These are phyloP conservation scores for Monarda citriodora DNA, from an alignment of 305 asterid species.

Conservation along the genomic window DNA sequence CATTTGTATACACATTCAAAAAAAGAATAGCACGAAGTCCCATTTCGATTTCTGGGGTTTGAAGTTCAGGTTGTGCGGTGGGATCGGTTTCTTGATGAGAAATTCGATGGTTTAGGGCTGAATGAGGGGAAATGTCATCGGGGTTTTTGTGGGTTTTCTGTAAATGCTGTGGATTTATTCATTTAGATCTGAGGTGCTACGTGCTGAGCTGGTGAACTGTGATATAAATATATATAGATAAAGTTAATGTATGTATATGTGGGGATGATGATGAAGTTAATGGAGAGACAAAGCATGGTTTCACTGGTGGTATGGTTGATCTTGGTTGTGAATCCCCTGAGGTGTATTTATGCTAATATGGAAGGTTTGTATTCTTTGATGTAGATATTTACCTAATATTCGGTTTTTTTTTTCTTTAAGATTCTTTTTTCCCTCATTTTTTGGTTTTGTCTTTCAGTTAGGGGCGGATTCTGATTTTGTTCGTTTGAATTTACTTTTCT, in stretches of 20 bases:
- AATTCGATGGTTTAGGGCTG: slow-evolving; percentile 29
- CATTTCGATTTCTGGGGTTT: slow-evolving; percentile 16
- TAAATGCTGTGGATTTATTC: slow-evolving; percentile 41
- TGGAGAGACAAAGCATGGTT: slow-evolving; percentile 46
- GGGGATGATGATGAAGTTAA: slow-evolving; percentile 47
- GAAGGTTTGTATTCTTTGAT: slow-evolving; percentile 29
- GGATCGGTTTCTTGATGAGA: slow-evolving; percentile 28
- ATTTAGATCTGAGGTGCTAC: slow-evolving; percentile 59
- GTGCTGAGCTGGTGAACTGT: slow-evolving; percentile 26
- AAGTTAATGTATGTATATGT: slow-evolving; percentile 21
- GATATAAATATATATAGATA: slow-evolving; percentile 14
- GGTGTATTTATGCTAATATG: slow-evolving; percentile 67
- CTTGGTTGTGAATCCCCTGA: slow-evolving; percentile 49
- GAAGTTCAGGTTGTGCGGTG: slow-evolving; percentile 13
- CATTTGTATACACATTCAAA: slow-evolving; percentile 17
- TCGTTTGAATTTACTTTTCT: slow-evolving; percentile 6
- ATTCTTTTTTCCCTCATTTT: slow-evolving; percentile 5
- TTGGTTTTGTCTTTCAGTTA: slow-evolving; percentile 9
- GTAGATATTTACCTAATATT: slow-evolving; percentile 16
- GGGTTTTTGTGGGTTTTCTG: slow-evolving; percentile 33
- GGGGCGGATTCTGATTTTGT: not conserved
- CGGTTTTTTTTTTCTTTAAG: not conserved
- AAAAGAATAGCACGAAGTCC: not conserved
- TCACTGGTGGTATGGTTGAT: slow-evolving; percentile 59
- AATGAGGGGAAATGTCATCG: slow-evolving; percentile 36